phyloP scores from a whole-genome alignment of 2,329 filamentous ascomycete genomes.

The Colletotrichum sojae region DNA sequence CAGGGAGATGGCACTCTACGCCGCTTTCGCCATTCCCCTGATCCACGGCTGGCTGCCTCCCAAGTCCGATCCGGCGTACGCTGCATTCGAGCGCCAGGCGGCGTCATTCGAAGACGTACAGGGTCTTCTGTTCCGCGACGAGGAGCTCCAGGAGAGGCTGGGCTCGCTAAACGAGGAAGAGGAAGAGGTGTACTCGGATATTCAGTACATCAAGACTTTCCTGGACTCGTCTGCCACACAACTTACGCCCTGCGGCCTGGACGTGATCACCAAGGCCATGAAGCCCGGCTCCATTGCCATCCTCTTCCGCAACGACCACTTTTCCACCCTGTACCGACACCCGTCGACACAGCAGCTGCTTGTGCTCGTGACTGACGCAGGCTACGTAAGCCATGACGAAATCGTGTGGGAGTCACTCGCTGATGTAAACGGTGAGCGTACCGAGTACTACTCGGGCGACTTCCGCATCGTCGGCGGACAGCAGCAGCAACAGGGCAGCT shows the following conservation, averaged over 20 bases:
- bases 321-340: conserved; percentile 93
- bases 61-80: conserved; percentile 75
- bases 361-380: conserved; percentile 92
- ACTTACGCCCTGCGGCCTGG: conserved; percentile 84
- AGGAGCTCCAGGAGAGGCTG: conserved; percentile 88
- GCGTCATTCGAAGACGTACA: conserved; percentile 93
- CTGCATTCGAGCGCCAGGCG: conserved; percentile 80
- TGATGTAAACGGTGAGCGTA: conserved; percentile 86
- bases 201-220: conserved; percentile 87
- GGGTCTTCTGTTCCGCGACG: conserved; percentile 88
- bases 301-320: conserved; percentile 96
- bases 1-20: conserved; percentile 89
- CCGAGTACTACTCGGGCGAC: conserved; percentile 91
- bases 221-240: conserved; percentile 87
- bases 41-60: conserved; percentile 93
- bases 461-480: conserved; percentile 84
- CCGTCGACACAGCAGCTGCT: conserved; percentile 82
- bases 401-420: conserved; percentile 96
- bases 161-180: conserved; percentile 79
- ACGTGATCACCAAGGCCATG: conserved; percentile 79
- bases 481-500: conserved; percentile 45
- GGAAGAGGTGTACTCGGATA: conserved; percentile 85
- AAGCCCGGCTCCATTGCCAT: conserved; percentile 87
- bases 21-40: conserved; percentile 88
- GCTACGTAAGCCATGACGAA: conserved; percentile 89